Percentiles rank a stretch among this genome's conserved stretches.
Evolutionary conservation across 164 flowering plant genomes (phyloP).

Genomic region (Tetracentron sinense): DNA sequence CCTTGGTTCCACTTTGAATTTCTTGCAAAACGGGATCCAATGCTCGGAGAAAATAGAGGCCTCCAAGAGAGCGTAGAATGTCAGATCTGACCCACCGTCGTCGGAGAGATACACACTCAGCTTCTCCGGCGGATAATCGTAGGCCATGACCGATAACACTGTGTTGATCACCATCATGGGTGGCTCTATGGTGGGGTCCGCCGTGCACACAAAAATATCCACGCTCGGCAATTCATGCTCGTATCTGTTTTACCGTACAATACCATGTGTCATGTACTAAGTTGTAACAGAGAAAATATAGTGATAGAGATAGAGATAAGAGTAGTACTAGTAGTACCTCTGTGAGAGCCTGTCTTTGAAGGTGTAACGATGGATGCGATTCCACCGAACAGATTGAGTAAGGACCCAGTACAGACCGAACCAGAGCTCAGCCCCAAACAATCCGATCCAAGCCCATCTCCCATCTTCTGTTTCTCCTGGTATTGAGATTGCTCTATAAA

Average conservation of each 20-base stretch:
- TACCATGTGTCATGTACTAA: no score
- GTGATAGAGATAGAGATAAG: no score
- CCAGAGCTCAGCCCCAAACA: constrained; percentile 39
- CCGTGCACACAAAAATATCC: constrained; percentile 51
- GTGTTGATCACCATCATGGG: constrained; percentile 39
- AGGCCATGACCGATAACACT: constrained; percentile 39
- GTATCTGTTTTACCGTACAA: constrained; percentile 13
- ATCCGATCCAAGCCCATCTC: constrained; percentile 34
- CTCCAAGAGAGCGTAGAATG: constrained; percentile 44
- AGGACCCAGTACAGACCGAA: constrained; percentile 38
- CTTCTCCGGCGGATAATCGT: constrained; percentile 40
- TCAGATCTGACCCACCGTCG: constrained; percentile 40
- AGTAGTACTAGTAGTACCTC: no score
- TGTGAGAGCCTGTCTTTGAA: constrained; percentile 37
- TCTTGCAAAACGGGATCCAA: constrained; percentile 51
- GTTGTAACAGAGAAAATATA: no score
- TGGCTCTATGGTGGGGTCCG: constrained; percentile 41
- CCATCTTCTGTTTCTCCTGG: constrained; percentile 8
- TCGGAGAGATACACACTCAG: constrained; percentile 41
- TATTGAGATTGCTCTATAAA: constrained; percentile 24
- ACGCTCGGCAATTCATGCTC: constrained; percentile 28
- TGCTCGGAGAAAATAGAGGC: constrained; percentile 36
- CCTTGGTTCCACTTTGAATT: constrained; percentile 29
- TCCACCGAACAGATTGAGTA: constrained; percentile 28
- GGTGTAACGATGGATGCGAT: constrained; percentile 26